phyloP scores from a whole-genome alignment of 345 rosid species.

The Populus deltoides region DNA sequence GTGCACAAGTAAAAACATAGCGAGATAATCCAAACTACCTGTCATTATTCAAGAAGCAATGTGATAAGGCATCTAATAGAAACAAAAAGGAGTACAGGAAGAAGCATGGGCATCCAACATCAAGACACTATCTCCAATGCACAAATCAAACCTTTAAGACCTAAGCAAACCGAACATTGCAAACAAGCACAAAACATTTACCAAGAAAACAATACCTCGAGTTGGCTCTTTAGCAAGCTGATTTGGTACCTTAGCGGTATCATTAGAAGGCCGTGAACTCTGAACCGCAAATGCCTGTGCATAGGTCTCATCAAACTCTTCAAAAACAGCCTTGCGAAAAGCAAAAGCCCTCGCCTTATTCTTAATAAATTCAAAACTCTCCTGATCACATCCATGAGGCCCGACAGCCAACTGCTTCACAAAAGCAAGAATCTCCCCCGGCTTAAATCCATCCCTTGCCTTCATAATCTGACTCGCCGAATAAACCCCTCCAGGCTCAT shows the following conservation, averaged over 20 bases:
- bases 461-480: conserved; percentile 66
- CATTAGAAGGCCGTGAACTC: conserved; percentile 36
- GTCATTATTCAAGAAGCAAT: background rate
- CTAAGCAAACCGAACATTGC: background rate
- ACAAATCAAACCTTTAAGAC: background rate
- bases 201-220: conserved; percentile 45
- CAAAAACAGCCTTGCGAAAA: conserved; percentile 79
- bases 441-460: conserved; percentile 63
- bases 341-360: conserved; percentile 62
- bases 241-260: conserved; percentile 24
- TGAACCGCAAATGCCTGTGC: conserved; percentile 95
- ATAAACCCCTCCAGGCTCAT: conserved; percentile 69
- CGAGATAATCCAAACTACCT: background rate
- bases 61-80: background rate
- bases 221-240: conserved; percentile 50
- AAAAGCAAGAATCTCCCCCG: conserved; percentile 53
- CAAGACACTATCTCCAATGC: background rate
- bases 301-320: conserved; percentile 97
- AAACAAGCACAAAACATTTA: background rate
- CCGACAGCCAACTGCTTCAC: conserved; percentile 63
- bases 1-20: background rate
- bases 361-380: conserved; percentile 47
- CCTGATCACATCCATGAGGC: conserved; percentile 45
- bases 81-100: background rate
- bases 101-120: background rate